Conservation (phyloP, 73 alveolate species). For the Paramecium octaurelia region DNA sequence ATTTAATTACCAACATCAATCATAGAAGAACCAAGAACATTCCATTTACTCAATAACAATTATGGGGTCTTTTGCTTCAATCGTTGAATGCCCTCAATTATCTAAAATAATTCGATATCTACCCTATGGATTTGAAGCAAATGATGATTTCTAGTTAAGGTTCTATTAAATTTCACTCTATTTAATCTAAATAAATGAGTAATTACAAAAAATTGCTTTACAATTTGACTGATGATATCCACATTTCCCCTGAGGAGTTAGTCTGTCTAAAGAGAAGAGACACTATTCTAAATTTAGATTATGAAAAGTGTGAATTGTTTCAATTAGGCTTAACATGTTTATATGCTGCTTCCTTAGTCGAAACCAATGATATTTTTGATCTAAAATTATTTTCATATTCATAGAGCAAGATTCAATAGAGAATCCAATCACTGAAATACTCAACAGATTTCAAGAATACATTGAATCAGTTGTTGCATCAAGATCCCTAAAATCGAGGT, state of each 20-base stretch:
- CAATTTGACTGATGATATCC: not conserved
- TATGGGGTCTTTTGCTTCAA: not conserved
- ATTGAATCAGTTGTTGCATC: not conserved
- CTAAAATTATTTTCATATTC: not conserved
- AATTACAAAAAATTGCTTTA: not conserved
- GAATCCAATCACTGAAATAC: not conserved
- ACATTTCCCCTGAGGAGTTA: constrained; percentile 35
- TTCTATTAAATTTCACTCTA: not conserved
- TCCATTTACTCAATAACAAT: not conserved
- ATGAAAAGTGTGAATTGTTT: constrained; percentile 27
- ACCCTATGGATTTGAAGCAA: not conserved
- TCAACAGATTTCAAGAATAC: not conserved
- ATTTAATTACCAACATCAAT: not conserved
- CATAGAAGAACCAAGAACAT: not conserved
- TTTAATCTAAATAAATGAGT: not conserved
- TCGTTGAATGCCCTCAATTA: not conserved
- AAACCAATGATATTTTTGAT: not conserved
- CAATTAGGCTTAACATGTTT: not conserved
- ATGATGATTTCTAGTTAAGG: constrained; percentile 31
- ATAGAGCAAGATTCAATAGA: not conserved
- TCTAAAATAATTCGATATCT: not conserved
- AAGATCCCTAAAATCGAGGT: not conserved
- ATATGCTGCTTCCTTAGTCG: not conserved
- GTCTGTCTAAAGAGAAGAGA: not conserved
- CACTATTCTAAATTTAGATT: not conserved